Percentiles rank a stretch among this genome's conserved stretches.
Evolutionary conservation across 2,329 filamentous ascomycete species (phyloP).

Genomic region (Lizonia empirigonia): DNA sequence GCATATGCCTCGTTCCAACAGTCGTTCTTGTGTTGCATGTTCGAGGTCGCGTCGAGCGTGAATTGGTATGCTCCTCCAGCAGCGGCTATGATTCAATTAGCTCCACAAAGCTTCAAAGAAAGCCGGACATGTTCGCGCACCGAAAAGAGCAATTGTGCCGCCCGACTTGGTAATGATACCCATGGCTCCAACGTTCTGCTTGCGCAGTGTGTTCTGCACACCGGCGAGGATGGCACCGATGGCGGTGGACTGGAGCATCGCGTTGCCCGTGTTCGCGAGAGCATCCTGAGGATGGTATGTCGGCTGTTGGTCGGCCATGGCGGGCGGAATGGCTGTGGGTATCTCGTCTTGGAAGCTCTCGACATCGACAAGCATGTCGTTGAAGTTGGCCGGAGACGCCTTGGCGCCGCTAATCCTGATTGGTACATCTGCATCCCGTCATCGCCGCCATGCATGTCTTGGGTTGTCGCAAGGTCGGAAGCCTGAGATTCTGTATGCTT

Average conservation of each 20-base stretch:
- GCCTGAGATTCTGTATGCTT: conserved; percentile 3
- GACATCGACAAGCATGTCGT: conserved; percentile 13
- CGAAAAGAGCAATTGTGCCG: conserved; percentile 70
- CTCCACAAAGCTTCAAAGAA: neutral
- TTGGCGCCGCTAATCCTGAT: conserved; percentile 13
- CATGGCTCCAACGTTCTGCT: conserved; percentile 78
- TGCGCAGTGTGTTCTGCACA: conserved; percentile 84
- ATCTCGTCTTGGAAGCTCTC: conserved; percentile 29
- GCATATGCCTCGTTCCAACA: conserved; percentile 74
- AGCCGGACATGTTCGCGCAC: conserved; percentile 53
- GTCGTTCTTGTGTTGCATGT: conserved; percentile 85
- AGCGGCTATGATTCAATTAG: conserved; percentile 61
- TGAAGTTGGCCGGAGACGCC: conserved; percentile 24
- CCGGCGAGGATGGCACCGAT: conserved; percentile 75
- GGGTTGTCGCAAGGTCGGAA: conserved; percentile 1
- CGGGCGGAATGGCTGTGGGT: conserved; percentile 37
- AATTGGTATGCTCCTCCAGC: conserved; percentile 80
- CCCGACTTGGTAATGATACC: conserved; percentile 82
- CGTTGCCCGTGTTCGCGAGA: conserved; percentile 68
- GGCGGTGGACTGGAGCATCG: conserved; percentile 67
- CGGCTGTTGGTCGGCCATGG: conserved; percentile 43
- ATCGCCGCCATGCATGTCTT: conserved; percentile 12
- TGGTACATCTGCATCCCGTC: conserved; percentile 8
- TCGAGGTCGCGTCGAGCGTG: conserved; percentile 75
- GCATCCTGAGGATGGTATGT: conserved; percentile 77